A percentile compares a stretch with the other conserved stretches of the same genome.
Evolutionary conservation across 2,329 filamentous ascomycete species (phyloP).

Genomic region (Cadophora malorum): DNA sequence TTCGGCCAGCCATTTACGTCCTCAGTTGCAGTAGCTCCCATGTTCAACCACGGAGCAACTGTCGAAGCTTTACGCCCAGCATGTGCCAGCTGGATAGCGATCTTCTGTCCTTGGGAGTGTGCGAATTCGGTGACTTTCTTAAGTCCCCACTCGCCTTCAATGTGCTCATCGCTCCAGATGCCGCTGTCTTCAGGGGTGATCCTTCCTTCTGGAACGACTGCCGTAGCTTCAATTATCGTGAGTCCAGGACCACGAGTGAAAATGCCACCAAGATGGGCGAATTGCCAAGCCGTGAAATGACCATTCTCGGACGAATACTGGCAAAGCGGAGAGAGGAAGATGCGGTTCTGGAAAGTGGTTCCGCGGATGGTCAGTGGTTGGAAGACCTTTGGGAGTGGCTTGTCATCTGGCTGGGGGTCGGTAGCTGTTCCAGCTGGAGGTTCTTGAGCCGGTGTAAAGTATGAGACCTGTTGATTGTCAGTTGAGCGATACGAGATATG

Average conservation of each 20-base stretch:
- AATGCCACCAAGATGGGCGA: conserved; percentile 82
- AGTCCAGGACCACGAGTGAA: conserved; percentile 77
- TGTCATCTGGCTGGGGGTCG: conserved; percentile 53
- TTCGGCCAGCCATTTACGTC: conserved; percentile 63
- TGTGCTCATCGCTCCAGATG: conserved; percentile 85
- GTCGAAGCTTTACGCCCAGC: conserved; percentile 74
- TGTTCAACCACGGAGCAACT: conserved; percentile 67
- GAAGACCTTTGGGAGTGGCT: conserved; percentile 57
- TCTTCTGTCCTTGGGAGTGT: conserved; percentile 77
- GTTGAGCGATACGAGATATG: background rate
- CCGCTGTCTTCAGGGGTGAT: conserved; percentile 83
- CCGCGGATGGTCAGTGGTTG: conserved; percentile 49
- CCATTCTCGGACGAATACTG: conserved; percentile 73
- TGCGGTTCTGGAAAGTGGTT: conserved; percentile 70
- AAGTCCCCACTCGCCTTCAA: conserved; percentile 62
- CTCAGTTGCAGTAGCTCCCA: conserved; percentile 57
- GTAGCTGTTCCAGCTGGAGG: conserved; percentile 53
- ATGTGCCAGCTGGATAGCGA: conserved; percentile 82
- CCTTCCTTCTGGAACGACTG: conserved; percentile 76
- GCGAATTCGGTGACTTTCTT: conserved; percentile 77
- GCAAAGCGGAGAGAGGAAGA: conserved; percentile 68
- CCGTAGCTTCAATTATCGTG: conserved; percentile 78
- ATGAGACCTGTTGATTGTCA: conserved; percentile 42
- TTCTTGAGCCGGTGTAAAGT: conserved; percentile 55
- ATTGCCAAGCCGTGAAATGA: conserved; percentile 80